Evolutionary conservation across 2,329 filamentous ascomycete genomes (phyloP), one percentile per base, ranked within the genome.

Genomic region (Orbilia javanica): DNA sequence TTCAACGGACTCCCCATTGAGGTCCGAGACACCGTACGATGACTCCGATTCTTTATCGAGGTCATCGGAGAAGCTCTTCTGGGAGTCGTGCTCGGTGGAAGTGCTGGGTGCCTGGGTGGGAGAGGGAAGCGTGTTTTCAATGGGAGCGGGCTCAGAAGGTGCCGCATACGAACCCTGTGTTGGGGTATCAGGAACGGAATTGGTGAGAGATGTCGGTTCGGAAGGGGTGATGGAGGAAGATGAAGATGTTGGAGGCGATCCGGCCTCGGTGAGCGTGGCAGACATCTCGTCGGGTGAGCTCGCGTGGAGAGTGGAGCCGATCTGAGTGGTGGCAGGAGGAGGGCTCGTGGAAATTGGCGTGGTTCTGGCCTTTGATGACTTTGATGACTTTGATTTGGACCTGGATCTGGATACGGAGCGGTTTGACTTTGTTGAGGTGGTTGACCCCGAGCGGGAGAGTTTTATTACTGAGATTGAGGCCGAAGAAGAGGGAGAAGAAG

Each of bases 1-100:
- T 44, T 78, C 74, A 15, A 78, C 29, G 39, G 74, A 78, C 8
- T 78, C 74, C 34, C 74, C 74, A 78, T 78, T 78, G 74, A 78
- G 48, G 53, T 78, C 74, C 15, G 74, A 78, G 55, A 78, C 62
- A 29, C 50, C 67, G 63, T 78, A 78, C 3, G 74, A 78, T 8
- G 74, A 78, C 39, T 78, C 74, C 52, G 74, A 78, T 52, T 78
- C 74, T 48, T 78, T 78, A 34, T 78, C 74, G 6, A 78, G 52
- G 48, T 78, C 74, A 55, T 78, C 74, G 13, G 74, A 78, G 46
- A 46, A 78, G 52, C 74, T 78, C 60, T 78, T 78, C 34, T 78
- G 74, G 27, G 74, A 78, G 60, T 78, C 74, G 53, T 71, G 74
- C 34, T 78, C 74, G 29, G 75, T 73, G 20, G 70, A 74, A 29